Evolutionary conservation across 805 yeast genomes (phyloP).

Genomic region (Dipodascopsis tothii): DNA sequence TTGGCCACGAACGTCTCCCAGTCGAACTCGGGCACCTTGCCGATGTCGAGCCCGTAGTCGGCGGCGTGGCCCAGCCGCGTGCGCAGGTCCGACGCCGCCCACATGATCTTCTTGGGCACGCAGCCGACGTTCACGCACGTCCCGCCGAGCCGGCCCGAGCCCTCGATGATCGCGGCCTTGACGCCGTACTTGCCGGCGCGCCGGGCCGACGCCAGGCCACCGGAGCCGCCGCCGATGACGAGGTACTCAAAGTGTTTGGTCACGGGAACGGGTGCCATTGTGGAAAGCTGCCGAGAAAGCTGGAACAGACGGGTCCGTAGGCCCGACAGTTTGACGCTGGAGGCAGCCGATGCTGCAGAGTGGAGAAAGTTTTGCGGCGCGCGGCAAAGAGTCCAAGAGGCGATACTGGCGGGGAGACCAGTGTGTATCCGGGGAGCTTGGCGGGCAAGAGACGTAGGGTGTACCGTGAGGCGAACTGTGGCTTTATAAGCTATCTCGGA

Average conservation of each 20-base stretch:
- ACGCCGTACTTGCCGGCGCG: slow-evolving; percentile 83
- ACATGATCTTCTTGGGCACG: slow-evolving; percentile 98
- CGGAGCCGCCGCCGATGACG: slow-evolving; percentile 98
- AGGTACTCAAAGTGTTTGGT: slow-evolving; percentile 70
- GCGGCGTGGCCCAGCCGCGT: slow-evolving; percentile 62
- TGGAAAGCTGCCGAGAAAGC: slow-evolving; percentile 11
- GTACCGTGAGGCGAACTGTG: no score
- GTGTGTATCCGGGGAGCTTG: no score
- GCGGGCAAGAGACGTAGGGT: no score
- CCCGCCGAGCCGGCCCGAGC: slow-evolving; percentile 74
- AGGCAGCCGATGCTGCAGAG: no score
- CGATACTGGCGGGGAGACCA: no score
- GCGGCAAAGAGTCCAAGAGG: no score
- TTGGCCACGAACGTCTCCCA: slow-evolving; percentile 78
- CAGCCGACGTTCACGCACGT: slow-evolving; percentile 99
- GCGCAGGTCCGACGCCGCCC: slow-evolving; percentile 93
- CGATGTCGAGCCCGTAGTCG: slow-evolving; percentile 70
- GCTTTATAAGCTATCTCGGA: no score
- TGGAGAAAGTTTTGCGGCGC: no score
- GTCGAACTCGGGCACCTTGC: slow-evolving; percentile 58
- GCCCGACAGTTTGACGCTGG: no score
- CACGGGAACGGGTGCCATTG: slow-evolving; percentile 49
- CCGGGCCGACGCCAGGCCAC: slow-evolving; percentile 97
- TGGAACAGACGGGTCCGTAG: neutral
- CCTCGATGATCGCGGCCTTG: slow-evolving; percentile 73